A percentile compares a stretch with the other conserved stretches of the same genome.
These are phyloP conservation scores for Fusarium sacchari DNA, from an alignment of 2,329 filamentous ascomycete species.

Conservation along the genomic window DNA sequence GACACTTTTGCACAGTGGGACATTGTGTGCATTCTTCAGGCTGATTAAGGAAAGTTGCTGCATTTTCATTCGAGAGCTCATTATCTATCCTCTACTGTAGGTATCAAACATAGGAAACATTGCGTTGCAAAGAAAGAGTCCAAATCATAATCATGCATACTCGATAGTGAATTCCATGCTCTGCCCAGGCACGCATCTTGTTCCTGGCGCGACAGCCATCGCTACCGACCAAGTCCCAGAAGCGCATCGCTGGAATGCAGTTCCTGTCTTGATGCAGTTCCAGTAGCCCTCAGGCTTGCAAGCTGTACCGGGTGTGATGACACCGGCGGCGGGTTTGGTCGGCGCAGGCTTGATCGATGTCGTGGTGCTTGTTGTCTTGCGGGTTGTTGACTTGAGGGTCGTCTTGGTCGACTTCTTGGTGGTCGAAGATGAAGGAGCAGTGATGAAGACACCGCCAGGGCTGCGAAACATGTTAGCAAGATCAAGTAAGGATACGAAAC, in stretches of 20 bases:
- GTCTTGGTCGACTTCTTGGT: constrained; percentile 28
- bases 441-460: constrained; percentile 22
- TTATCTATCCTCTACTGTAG: not conserved
- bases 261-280: constrained; percentile 28
- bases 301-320: constrained; percentile 17
- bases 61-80: not conserved
- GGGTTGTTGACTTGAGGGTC: constrained; percentile 23
- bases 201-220: constrained; percentile 62
- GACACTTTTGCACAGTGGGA: not conserved
- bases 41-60: not conserved
- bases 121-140: not conserved
- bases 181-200: constrained; percentile 55
- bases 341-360: constrained; percentile 4
- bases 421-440: not conserved
- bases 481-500: not conserved
- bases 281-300: constrained; percentile 44
- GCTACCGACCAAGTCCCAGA: constrained; percentile 62
- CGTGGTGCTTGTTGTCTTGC: constrained; percentile 14
- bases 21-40: not conserved
- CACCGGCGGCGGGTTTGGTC: constrained; percentile 12
- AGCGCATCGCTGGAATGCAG: constrained; percentile 67
- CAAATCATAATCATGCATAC: constrained; percentile 12
- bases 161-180: constrained; percentile 34
- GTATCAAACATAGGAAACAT: not conserved
- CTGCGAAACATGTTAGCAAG: constrained; percentile 1